Base-by-base conservation (phyloP, 805 yeast species). In the Kodamaea lidongshanica region DNA sequence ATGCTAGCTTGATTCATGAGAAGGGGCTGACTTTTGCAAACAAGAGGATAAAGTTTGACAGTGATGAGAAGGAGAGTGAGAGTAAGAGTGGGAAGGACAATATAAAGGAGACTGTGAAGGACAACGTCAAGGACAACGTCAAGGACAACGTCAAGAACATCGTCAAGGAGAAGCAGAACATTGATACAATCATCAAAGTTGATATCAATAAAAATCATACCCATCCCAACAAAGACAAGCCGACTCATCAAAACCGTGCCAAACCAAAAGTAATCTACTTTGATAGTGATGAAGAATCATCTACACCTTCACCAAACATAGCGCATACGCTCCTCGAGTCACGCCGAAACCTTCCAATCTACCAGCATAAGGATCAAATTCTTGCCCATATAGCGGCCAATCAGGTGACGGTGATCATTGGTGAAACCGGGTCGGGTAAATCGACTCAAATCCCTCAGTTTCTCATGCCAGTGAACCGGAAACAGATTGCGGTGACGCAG, bases 351-450 rank as follows among this genome's bases (percentile, higher is more conserved):
- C 65, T 88, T 25, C 96, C 96, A 0, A 84, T 88, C 16, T 86
- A 68, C 54, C 76, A 72, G 41, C 84, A 83, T 38, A 74, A 74
- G 43, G 77, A 73, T 25, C 69, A 74, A 31, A 70, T 89, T 11
- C 50, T 82, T 37, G 58, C 67, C 7, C 72, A 75, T 38, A 48
- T 89, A 2, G 34, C 57, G 3, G 37, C 58, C 7, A 72, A 79
- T 44, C 77, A 71, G 39, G 94, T 87, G 4, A 76, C 88, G 0
- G 75, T 89, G 1, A 66, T 89, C 12, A 82, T 92, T 50, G 97
- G 97, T 57, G 97, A 89, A 51, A 89, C 98, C 0, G 98, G 98
- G 57, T 85, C 95, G 6, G 97, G 97, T 65, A 89, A 89, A 52
- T 88, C 97, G 3, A 89, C 98, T 0, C 98, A 89, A 60, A 78